Conservation (phyloP, 495 filamentous ascomycete species). For the Neurospora pannonica region DNA sequence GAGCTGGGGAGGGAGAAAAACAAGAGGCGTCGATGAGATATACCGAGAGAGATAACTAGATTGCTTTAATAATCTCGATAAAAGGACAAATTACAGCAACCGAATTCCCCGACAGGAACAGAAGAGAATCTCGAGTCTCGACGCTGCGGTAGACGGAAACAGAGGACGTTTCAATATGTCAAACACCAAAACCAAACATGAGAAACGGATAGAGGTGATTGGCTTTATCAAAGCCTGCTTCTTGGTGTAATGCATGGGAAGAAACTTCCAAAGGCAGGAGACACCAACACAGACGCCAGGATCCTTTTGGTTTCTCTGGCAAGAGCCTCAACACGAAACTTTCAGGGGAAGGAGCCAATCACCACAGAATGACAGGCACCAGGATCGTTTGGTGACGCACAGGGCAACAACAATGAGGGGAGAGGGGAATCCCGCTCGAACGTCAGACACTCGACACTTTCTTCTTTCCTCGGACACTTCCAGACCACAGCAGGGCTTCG, state of each 20-base stretch:
- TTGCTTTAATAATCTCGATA: not conserved
- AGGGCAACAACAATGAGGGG: slow-evolving; percentile 6
- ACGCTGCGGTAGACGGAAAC: slow-evolving; percentile 18
- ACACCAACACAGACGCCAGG: slow-evolving; percentile 9
- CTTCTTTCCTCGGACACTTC: slow-evolving; percentile 9
- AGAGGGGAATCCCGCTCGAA: slow-evolving; percentile 11
- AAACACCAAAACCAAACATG: slow-evolving; percentile 24
- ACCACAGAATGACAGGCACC: slow-evolving; percentile 7
- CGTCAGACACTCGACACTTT: slow-evolving; percentile 22
- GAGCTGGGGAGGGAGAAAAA: not conserved
- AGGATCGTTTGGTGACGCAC: slow-evolving; percentile 28
- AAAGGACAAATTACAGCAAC: not conserved
- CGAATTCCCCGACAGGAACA: not conserved
- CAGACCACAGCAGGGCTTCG: not conserved
- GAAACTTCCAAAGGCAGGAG: slow-evolving; percentile 8
- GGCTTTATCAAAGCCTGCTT: not conserved
- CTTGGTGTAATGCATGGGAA: not conserved
- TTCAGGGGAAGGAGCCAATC: slow-evolving; percentile 19
- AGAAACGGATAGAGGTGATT: slow-evolving; percentile 5
- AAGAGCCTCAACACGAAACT: slow-evolving; percentile 22
- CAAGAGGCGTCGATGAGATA: not conserved
- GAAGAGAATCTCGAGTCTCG: slow-evolving; percentile 2
- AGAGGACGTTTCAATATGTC: slow-evolving; percentile 24
- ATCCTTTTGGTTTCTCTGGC: not conserved
- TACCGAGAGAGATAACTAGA: not conserved